Conservation (phyloP, 257 asterid species). For the Solanum verrucosum region DNA sequence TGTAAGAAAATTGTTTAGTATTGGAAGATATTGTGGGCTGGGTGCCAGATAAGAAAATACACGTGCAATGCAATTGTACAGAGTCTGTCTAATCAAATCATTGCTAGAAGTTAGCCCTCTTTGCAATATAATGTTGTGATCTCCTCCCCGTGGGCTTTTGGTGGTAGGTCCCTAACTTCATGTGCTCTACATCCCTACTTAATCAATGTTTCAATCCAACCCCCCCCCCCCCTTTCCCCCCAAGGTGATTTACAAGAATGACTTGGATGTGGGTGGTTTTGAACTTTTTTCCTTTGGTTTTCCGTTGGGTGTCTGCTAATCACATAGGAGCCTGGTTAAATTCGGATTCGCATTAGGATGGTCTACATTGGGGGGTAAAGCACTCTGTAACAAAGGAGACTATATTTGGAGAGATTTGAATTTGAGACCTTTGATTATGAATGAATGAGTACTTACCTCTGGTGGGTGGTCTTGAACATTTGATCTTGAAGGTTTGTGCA, state of each 20-base stretch:
- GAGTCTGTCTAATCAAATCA: background rate
- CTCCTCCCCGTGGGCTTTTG: background rate
- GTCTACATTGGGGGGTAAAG: accelerated
- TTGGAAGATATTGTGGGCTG: background rate
- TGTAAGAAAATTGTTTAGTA: background rate
- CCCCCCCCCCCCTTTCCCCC: too few species aligned
- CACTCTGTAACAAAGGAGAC: too few species aligned
- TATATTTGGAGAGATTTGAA: too few species aligned
- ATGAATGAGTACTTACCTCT: too few species aligned
- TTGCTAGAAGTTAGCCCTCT: background rate
- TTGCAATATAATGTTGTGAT: background rate
- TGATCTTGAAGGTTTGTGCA: too few species aligned
- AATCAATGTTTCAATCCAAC: background rate
- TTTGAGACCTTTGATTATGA: too few species aligned
- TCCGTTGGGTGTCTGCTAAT: accelerated
- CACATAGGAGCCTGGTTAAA: too few species aligned
- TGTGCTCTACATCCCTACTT: background rate
- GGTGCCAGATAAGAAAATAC: background rate
- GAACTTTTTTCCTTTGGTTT: too few species aligned
- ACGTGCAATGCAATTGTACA: background rate
- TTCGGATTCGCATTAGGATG: too few species aligned
- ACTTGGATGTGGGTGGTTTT: too few species aligned
- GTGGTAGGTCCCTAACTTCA: background rate
- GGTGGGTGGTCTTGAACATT: too few species aligned
- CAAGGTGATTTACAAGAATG: too few species aligned